Conservation (phyloP, 2,329 filamentous ascomycete species). For the Trichoderma breve region DNA sequence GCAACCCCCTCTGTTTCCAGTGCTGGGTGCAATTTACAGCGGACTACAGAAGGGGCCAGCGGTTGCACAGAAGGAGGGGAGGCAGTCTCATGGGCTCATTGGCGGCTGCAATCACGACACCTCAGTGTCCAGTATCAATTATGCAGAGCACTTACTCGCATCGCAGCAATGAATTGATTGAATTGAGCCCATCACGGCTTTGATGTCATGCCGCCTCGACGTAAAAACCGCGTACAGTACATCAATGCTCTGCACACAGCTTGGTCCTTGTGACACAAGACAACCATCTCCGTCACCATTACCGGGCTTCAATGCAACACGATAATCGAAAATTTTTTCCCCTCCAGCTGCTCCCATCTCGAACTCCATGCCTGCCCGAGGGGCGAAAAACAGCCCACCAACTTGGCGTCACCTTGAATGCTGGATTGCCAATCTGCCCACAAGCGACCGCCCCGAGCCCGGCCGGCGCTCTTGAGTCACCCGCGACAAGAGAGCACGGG, state of each 20-base stretch:
- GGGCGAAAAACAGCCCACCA: constrained; percentile 22
- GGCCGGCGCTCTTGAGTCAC: constrained; percentile 18
- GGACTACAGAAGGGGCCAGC: neutral
- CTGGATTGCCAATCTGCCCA: constrained; percentile 15
- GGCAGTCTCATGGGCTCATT: constrained; percentile 3
- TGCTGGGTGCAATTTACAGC: neutral
- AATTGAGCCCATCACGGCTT: neutral
- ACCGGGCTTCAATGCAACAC: neutral
- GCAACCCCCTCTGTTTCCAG: neutral
- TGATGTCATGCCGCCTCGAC: neutral
- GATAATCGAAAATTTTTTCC: neutral
- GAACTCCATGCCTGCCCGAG: constrained; percentile 11
- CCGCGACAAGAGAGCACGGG: neutral
- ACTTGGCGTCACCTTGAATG: neutral
- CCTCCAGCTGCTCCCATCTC: neutral
- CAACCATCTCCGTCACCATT: constrained; percentile 1
- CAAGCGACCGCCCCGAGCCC: constrained; percentile 7
- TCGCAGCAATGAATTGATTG: neutral
- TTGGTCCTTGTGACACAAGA: constrained; percentile 1
- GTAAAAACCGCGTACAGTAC: neutral
- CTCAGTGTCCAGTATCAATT: neutral
- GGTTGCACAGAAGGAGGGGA: constrained; percentile 10
- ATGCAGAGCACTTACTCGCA: constrained; percentile 1
- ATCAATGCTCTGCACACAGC: neutral
- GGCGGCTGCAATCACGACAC: neutral